Evolutionary conservation across 768 basidiomycete genomes (phyloP).

Genomic region (Erythrobasidium yunnanense): DNA sequence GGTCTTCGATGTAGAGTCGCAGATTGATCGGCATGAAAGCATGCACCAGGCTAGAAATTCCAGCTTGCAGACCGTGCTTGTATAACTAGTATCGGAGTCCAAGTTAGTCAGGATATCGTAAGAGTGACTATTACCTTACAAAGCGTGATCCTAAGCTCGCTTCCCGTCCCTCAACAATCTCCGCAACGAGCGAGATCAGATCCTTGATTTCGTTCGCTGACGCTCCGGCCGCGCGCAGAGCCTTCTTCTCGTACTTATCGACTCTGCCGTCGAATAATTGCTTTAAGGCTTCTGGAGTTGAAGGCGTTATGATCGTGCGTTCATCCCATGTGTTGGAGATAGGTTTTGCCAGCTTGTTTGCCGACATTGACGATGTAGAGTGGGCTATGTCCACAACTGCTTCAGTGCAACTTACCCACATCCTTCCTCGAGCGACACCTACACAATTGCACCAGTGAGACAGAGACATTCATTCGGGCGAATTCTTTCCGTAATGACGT

Average conservation of each 20-base stretch:
- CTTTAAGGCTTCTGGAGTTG: background rate
- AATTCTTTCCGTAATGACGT: background rate
- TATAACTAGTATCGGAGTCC: background rate
- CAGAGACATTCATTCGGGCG: background rate
- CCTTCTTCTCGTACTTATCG: background rate
- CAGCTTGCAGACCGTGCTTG: background rate
- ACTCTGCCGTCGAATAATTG: background rate
- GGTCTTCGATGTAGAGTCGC: background rate
- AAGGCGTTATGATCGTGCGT: background rate
- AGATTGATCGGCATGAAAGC: background rate
- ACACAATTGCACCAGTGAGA: background rate
- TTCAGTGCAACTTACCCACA: background rate
- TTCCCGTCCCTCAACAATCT: background rate
- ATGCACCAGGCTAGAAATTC: background rate
- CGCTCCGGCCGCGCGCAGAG: background rate
- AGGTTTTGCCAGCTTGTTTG: background rate
- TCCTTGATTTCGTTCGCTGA: background rate
- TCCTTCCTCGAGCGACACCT: background rate
- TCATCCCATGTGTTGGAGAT: background rate
- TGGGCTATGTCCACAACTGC: background rate
- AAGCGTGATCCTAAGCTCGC: background rate
- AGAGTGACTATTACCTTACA: background rate
- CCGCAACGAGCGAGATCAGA: background rate
- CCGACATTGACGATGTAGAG: background rate
- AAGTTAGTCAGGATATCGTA: no score